Base-by-base conservation (phyloP, 2,329 filamentous ascomycete genomes). In the Dactylonectria estremocensis region DNA sequence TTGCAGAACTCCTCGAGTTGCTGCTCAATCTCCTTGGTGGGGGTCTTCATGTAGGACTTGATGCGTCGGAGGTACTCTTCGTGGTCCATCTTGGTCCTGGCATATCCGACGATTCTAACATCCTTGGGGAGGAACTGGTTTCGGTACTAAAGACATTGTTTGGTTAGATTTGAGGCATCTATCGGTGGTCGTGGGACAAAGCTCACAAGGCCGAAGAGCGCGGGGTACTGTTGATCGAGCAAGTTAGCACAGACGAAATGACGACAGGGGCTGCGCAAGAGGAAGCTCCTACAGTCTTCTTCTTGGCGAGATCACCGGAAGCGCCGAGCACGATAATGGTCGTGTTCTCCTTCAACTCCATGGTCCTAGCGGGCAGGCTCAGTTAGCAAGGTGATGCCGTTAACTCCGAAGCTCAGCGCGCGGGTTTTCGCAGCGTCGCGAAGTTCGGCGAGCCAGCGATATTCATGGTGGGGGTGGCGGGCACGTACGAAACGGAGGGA, bases 341-440 rank as follows among this genome's bases (percentile, higher is more conserved):
- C 73, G 96, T 99, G 89, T 99, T 97, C 80, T 98, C 94, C 89
- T 98, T 99, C 80, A 99, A 92, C 90, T 99, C 96, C 84, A 97
- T 88, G 78, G 90, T 91, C 80, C 75, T 77, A 64, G 20, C 46
- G 31, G n/a, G 16, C 22, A 13, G 18, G 22, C 8, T 24, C 8
- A 43, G 64, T 77, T 58, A 77, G 75, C 65, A 52, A 66, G 33
- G 45, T 1, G 46, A 61, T 69, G 61, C 46, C 49, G 28, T 64
- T 10, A 52, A 2, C 35, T 11, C 52, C 63, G 57, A 59, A 22
- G 37, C 16, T 45, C 20, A 49, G 37, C 31, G 60, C 53, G 53
- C 50, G 45, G 24, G 59, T 54, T 50, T 56, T 65, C 64, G 49
- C 53, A 60, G 54, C 52, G 46, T 71, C 68, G 67, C 72, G 64